phyloP scores from a whole-genome alignment of 352 stramenopile species.

The Phytophthora brassicae region DNA sequence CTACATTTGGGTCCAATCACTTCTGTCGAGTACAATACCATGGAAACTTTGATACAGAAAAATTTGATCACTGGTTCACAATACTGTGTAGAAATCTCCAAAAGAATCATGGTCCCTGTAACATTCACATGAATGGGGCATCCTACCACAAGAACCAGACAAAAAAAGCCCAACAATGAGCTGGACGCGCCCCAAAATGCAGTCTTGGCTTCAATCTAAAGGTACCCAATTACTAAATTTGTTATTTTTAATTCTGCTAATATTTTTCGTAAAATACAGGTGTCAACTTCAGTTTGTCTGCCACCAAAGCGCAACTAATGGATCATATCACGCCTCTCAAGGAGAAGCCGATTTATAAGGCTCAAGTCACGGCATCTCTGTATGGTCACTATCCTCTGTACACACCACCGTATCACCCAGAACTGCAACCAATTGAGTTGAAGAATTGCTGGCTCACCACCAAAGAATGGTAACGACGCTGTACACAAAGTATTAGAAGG shows the following conservation, averaged over 20 bases:
- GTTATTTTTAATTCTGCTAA: not conserved
- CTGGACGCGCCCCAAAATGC: not conserved
- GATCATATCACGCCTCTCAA: not conserved
- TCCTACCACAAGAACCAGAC: conserved; percentile 6
- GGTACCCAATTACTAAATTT: not conserved
- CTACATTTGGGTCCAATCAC: too few relatives aligned
- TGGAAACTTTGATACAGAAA: not conserved
- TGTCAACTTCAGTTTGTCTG: not conserved
- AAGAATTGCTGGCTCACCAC: not conserved
- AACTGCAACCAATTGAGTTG: conserved; percentile 7
- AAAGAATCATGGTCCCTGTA: not conserved
- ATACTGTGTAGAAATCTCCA: not conserved
- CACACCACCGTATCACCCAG: not conserved
- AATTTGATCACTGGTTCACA: not conserved
- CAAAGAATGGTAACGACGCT: not conserved
- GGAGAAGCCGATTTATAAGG: conserved; percentile 1
- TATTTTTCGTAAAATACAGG: not conserved
- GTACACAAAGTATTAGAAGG: not conserved
- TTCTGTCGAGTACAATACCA: too few relatives aligned
- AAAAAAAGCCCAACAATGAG: conserved; percentile 5
- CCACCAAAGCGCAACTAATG: conserved; percentile 1
- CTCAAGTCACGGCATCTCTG: not conserved
- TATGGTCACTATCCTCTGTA: conserved; percentile 1
- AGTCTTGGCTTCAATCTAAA: not conserved
- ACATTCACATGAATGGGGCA: not conserved